phyloP scores from a whole-genome alignment of 768 basidiomycete species.

The Pulveroboletus ravenelii region DNA sequence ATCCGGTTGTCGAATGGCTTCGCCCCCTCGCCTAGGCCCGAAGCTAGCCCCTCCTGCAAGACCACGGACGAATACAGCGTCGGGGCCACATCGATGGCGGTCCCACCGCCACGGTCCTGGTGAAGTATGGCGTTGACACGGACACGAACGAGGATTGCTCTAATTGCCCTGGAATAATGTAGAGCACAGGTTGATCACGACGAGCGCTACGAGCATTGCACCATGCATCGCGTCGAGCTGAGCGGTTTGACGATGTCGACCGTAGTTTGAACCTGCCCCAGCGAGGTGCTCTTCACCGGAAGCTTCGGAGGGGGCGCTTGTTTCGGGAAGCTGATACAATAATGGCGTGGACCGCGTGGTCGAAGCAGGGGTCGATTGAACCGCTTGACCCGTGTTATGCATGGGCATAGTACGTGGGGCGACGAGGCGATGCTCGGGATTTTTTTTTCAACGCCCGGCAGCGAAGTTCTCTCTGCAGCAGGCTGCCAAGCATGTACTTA shows the following conservation, averaged over 20 bases:
- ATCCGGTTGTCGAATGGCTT: background rate
- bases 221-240: slow-evolving; percentile 10
- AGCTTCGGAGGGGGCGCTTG: background rate
- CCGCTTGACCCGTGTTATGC: too few species aligned
- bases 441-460: too few species aligned
- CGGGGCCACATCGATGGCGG: background rate
- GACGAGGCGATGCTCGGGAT: too few species aligned
- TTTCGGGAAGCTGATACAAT: background rate
- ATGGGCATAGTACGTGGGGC: too few species aligned
- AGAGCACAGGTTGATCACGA: slow-evolving; percentile 23
- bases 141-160: slow-evolving; percentile 9
- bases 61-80: background rate
- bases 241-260: slow-evolving; percentile 1
- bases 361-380: too few species aligned
- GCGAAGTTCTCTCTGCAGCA: too few species aligned
- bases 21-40: background rate
- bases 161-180: slow-evolving; percentile 18
- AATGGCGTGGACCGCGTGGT: too few species aligned
- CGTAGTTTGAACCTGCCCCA: background rate
- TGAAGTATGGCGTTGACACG: background rate
- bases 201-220: slow-evolving; percentile 13
- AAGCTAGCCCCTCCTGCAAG: background rate
- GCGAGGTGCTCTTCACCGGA: background rate
- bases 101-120: background rate
- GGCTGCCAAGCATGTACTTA: too few species aligned